Evolutionary conservation across 169 alveolate genomes (phyloP).

Genomic region (Ichthyophthirius multifiliis): DNA sequence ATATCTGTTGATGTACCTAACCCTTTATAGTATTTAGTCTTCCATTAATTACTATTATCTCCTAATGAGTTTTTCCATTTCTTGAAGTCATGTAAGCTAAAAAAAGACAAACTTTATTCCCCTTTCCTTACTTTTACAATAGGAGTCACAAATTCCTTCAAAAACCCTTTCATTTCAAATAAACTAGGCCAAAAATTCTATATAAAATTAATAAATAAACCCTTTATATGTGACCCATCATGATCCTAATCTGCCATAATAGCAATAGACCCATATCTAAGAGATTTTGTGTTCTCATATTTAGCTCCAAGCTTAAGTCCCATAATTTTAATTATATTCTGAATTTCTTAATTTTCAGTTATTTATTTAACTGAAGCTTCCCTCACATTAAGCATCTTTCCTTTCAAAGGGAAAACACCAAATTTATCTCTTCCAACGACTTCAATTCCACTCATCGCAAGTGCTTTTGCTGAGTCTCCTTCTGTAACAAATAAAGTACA

Average conservation of each 20-base stretch:
- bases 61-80: constrained; percentile 90
- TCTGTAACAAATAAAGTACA: constrained; percentile 99
- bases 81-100: constrained; percentile 96
- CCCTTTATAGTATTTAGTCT: constrained; percentile 99
- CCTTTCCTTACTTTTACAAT: constrained; percentile 85
- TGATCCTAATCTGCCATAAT: constrained; percentile 99
- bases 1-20: constrained; percentile 98
- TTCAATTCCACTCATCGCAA: constrained; percentile 98
- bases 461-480: constrained; percentile 99
- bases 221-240: constrained; percentile 99
- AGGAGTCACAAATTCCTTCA: constrained; percentile 99
- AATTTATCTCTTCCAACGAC: constrained; percentile 98
- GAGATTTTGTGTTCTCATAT: constrained; percentile 40
- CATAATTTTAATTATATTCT: constrained; percentile 93
- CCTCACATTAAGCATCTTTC: constrained; percentile 98
- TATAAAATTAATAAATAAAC: constrained; percentile 97
- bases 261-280: constrained; percentile 98
- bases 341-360: constrained; percentile 96
- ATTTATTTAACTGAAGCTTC: constrained; percentile 96
- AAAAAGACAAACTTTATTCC: constrained; percentile 88
- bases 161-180: constrained; percentile 93
- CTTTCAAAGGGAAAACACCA: constrained; percentile 99
- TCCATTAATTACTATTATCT: constrained; percentile 86
- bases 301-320: constrained; percentile 88
- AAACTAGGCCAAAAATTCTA: constrained; percentile 99